These are phyloP conservation scores for Solanum commersonii DNA, from an alignment of 257 asterid species.

Conservation along the genomic window DNA sequence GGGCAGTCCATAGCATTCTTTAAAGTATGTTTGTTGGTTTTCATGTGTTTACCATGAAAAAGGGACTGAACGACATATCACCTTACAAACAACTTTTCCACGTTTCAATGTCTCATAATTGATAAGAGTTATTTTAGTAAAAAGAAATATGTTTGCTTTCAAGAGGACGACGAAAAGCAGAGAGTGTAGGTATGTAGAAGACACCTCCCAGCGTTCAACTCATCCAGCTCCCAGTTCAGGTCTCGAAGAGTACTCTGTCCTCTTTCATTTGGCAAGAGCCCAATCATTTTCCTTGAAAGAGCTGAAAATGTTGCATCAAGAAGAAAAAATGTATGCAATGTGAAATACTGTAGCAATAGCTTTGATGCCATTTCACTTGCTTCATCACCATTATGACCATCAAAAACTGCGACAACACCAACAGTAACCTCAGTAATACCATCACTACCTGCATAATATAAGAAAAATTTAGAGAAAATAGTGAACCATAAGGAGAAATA, in stretches of 20 bases:
- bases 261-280: conserved; percentile 43
- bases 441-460: conserved; percentile 32
- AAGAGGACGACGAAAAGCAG: not conserved
- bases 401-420: conserved; percentile 85
- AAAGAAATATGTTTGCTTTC: not conserved
- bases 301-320: conserved; percentile 67
- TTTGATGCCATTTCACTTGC: conserved; percentile 95
- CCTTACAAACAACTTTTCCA: not conserved
- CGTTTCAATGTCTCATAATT: not conserved
- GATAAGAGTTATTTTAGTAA: not conserved
- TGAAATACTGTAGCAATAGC: conserved; percentile 66
- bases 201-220: conserved; percentile 63
- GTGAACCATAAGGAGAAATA: not conserved
- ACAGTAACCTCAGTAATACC: conserved; percentile 68
- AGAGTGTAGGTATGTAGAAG: not conserved
- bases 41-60: not conserved
- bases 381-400: conserved; percentile 93
- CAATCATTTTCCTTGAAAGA: conserved; percentile 43
- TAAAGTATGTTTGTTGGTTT: not conserved
- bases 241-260: conserved; percentile 26
- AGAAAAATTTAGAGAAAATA: not conserved
- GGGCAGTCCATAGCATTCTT: not conserved
- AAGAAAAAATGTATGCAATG: conserved; percentile 80
- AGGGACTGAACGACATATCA: not conserved
- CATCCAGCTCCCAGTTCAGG: conserved; percentile 32